phyloP scores from a whole-genome alignment of 2,329 filamentous ascomycete genomes.

The Cladosporium sp. region DNA sequence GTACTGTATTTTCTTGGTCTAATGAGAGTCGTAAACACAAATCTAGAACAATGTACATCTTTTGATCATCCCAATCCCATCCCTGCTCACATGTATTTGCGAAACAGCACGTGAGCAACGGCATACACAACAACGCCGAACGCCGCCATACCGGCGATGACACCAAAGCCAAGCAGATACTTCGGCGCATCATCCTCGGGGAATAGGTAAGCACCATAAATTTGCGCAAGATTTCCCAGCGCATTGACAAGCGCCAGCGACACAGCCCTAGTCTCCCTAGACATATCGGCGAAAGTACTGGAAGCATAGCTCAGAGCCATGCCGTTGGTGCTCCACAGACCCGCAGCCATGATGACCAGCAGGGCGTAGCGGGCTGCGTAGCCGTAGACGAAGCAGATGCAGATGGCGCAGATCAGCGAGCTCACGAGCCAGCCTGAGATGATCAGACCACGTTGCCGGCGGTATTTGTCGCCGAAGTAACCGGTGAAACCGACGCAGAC shows the following conservation, averaged over 20 bases:
- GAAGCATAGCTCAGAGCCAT: conserved; percentile 50
- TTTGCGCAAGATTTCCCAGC: conserved; percentile 52
- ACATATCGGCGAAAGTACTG: conserved; percentile 48
- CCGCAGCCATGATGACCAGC: conserved; percentile 53
- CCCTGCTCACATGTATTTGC: conserved; percentile 6
- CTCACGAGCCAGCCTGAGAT: conserved; percentile 47
- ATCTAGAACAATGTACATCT: no score
- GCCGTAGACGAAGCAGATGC: conserved; percentile 44
- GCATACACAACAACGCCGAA: conserved; percentile 7
- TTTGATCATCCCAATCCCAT: no score
- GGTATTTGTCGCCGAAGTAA: conserved; percentile 46
- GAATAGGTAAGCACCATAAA: conserved; percentile 53
- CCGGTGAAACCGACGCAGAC: conserved; percentile 45
- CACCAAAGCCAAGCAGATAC: conserved; percentile 43
- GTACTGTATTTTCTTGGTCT: no score
- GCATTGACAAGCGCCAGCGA: conserved; percentile 51
- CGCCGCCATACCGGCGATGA: conserved; percentile 10
- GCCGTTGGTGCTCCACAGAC: conserved; percentile 52
- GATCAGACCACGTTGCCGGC: conserved; percentile 45
- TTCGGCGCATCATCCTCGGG: conserved; percentile 47
- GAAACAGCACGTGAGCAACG: conserved; percentile 7
- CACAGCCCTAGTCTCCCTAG: conserved; percentile 48
- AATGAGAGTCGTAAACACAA: no score
- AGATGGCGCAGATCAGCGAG: conserved; percentile 36
- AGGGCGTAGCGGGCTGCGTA: conserved; percentile 52